Evolutionary conservation across 1,284 basidiomycete genomes (phyloP).

Genomic region (Somion occarium): DNA sequence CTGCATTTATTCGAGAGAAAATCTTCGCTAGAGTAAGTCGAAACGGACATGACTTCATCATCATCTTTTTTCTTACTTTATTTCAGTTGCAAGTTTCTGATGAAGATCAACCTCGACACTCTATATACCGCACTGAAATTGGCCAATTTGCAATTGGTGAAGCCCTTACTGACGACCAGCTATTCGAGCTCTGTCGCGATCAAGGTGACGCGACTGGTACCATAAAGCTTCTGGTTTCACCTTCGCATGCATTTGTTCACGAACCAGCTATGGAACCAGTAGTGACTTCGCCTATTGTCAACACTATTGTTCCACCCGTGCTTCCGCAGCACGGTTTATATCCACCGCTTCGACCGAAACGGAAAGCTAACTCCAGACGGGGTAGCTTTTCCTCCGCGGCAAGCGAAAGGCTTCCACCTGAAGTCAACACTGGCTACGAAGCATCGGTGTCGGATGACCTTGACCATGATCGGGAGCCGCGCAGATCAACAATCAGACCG

Average conservation of each 20-base stretch:
- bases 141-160: conserved; percentile 70
- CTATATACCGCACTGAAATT: conserved; percentile 85
- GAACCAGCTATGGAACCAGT: conserved; percentile 36
- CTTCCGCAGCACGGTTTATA: conserved; percentile 32
- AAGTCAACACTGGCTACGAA: conserved; percentile 58
- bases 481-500: conserved; percentile 40
- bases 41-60: not conserved
- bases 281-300: conserved; percentile 37
- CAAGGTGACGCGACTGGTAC: conserved; percentile 71
- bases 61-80: conserved; percentile 10
- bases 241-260: conserved; percentile 55
- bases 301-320: conserved; percentile 50
- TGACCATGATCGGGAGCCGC: conserved; percentile 50
- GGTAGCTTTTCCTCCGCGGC: conserved; percentile 64
- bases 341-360: conserved; percentile 45
- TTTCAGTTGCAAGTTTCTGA: conserved; percentile 77
- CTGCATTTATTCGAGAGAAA: conserved; percentile 76
- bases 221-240: conserved; percentile 78
- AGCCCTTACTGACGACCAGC: conserved; percentile 60
- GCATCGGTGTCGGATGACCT: conserved; percentile 59
- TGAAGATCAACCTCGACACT: conserved; percentile 71
- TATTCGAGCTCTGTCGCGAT: conserved; percentile 69
- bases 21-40: conserved; percentile 77
- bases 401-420: conserved; percentile 52
- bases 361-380: conserved; percentile 38